phyloP scores from a whole-genome alignment of 805 yeast species.

The Ogataea kodamae region DNA sequence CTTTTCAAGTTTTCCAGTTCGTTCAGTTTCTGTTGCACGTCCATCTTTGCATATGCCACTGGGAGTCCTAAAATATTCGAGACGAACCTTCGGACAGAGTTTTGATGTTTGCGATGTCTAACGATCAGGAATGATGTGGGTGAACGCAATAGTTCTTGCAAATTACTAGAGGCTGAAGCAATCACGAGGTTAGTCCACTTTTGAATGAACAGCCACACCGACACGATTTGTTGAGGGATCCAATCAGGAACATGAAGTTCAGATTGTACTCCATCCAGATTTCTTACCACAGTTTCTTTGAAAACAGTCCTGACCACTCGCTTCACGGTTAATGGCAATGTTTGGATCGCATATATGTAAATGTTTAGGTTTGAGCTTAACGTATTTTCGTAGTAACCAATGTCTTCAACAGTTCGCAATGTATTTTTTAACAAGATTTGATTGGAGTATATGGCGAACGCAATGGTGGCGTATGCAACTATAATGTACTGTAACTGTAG shows the following conservation, averaged over 20 bases:
- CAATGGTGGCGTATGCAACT: conserved; percentile 21
- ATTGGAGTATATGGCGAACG: conserved; percentile 16
- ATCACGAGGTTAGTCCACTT: conserved; percentile 18
- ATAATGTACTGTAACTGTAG: conserved; percentile 24
- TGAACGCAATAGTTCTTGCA: conserved; percentile 16
- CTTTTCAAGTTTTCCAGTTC: conserved; percentile 23
- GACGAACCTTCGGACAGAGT: conserved; percentile 21
- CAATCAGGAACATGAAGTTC: conserved; percentile 23
- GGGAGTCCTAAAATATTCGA: conserved; percentile 37
- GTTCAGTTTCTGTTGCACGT: conserved; percentile 25
- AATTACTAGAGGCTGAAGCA: conserved; percentile 15
- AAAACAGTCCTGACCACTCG: conserved; percentile 18
- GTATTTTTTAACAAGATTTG: conserved; percentile 38
- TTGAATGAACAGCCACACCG: conserved; percentile 7
- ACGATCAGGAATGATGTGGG: conserved; percentile 28
- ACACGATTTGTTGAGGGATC: conserved; percentile 19
- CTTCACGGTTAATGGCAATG: conserved; percentile 29
- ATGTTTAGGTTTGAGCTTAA: conserved; percentile 32
- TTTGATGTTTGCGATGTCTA: conserved; percentile 17
- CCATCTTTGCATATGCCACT: conserved; percentile 31
- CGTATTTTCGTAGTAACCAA: conserved; percentile 45
- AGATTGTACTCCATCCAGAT: conserved; percentile 14
- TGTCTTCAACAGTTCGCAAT: conserved; percentile 39
- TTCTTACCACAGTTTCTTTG: conserved; percentile 26
- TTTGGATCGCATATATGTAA: conserved; percentile 39